Evolutionary conservation across 306 rosid species (phyloP).

Genomic region (barrel medic (Medicago truncatula)): DNA sequence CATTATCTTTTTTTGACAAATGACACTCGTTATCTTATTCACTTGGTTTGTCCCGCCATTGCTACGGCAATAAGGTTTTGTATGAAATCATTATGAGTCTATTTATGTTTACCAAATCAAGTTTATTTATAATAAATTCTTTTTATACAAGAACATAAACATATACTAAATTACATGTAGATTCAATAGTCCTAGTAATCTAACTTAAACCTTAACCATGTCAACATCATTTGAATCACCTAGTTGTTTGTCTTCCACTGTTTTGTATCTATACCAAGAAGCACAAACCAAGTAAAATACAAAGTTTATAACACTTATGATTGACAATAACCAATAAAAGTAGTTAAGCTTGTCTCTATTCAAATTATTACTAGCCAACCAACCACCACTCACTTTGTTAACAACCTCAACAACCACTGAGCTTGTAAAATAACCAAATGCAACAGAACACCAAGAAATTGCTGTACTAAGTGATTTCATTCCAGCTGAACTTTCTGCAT

Average conservation of each 20-base stretch:
- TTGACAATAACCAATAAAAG: constrained; percentile 69
- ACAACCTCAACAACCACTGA: constrained; percentile 71
- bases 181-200: constrained; percentile 8
- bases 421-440: constrained; percentile 53
- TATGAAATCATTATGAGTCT: too few relatives aligned
- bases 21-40: too few relatives aligned
- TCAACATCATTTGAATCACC: constrained; percentile 37
- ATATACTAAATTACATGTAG: too few relatives aligned
- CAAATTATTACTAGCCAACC: constrained; percentile 69
- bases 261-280: constrained; percentile 74
- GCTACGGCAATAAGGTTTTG: too few relatives aligned
- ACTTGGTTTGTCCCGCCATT: too few relatives aligned
- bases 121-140: too few relatives aligned
- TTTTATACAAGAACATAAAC: too few relatives aligned
- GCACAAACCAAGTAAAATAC: constrained; percentile 64
- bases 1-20: too few relatives aligned
- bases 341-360: constrained; percentile 66
- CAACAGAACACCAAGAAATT: constrained; percentile 54
- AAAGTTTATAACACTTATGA: constrained; percentile 60
- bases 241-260: constrained; percentile 53
- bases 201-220: constrained; percentile 31
- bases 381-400: constrained; percentile 80
- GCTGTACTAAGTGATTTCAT: constrained; percentile 61
- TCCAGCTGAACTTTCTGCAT: constrained; percentile 77
- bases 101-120: too few relatives aligned